A percentile compares a stretch with the other conserved stretches of the same genome.
phyloP scores from a whole-genome alignment of 257 asterid genomes.

The Solanum neorickii region DNA sequence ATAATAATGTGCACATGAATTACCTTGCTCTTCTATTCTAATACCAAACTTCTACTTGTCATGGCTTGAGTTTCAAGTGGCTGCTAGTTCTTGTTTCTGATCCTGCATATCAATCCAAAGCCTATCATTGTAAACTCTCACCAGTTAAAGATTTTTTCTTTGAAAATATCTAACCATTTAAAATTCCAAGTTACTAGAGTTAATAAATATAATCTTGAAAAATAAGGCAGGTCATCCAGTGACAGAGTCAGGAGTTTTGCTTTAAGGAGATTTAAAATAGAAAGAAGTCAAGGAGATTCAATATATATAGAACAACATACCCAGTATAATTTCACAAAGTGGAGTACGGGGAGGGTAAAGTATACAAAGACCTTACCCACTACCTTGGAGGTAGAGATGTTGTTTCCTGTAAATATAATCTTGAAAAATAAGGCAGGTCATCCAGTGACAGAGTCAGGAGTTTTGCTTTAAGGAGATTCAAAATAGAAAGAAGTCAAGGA shows the following conservation, averaged over 20 bases:
- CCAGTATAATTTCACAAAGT: not conserved
- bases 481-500: not conserved
- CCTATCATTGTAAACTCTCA: not conserved
- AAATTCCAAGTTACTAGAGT: not conserved
- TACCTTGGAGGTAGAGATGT: not conserved
- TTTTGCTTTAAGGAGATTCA: not conserved
- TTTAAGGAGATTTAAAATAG: too few relatives aligned
- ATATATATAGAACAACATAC: not conserved
- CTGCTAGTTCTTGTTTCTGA: slow-evolving; percentile 42
- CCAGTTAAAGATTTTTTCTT: not conserved
- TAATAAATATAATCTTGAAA: not conserved
- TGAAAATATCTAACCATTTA: not conserved
- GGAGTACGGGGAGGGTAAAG: not conserved
- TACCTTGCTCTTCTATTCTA: slow-evolving; percentile 74
- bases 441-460: not conserved
- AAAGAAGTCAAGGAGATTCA: not conserved
- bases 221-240: too few relatives aligned
- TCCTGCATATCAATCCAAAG: slow-evolving; percentile 14
- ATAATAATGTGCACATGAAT: not conserved
- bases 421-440: not conserved
- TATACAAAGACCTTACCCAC: not conserved
- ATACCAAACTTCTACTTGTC: slow-evolving; percentile 81
- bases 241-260: too few relatives aligned
- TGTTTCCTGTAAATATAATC: not conserved
- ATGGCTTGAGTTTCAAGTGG: slow-evolving; percentile 42